Percentiles rank a stretch among this genome's conserved stretches.
phyloP scores from a whole-genome alignment of 2,329 filamentous ascomycete genomes.

The Gremmenia infestans region DNA sequence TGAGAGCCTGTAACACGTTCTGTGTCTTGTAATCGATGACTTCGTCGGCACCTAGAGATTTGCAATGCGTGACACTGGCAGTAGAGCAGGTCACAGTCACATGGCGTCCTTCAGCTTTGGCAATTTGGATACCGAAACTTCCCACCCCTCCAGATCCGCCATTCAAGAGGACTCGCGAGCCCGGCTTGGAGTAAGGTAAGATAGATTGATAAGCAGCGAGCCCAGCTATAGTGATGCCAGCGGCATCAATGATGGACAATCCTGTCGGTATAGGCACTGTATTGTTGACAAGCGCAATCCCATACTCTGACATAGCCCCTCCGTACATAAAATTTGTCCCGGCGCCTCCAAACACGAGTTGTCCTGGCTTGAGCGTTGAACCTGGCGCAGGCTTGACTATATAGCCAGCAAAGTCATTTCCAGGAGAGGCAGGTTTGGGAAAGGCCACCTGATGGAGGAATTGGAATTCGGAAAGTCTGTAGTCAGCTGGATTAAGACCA shows the following conservation, averaged over 20 bases:
- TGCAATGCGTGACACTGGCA: conserved; percentile 51
- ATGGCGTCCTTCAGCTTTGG: conserved; percentile 52
- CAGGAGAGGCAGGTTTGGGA: conserved; percentile 40
- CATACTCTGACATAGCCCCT: conserved; percentile 24
- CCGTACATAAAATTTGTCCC: conserved; percentile 11
- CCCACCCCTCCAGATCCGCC: conserved; percentile 61
- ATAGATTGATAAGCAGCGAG: conserved; percentile 38
- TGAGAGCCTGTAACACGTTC: conserved; percentile 14
- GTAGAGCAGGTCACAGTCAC: conserved; percentile 56
- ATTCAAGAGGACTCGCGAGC: conserved; percentile 57
- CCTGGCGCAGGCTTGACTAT: conserved; percentile 26
- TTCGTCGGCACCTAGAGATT: conserved; percentile 46
- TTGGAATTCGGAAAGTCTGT: conserved; percentile 53
- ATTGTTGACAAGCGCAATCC: neutral
- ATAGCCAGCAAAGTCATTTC: conserved; percentile 37
- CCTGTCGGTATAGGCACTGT: conserved; percentile 32
- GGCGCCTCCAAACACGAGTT: conserved; percentile 38
- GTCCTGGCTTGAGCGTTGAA: conserved; percentile 32
- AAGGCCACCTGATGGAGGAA: conserved; percentile 36
- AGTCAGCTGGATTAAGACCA: conserved; percentile 58
- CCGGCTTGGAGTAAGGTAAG: conserved; percentile 39
- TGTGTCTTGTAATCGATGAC: conserved; percentile 14
- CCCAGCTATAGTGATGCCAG: conserved; percentile 35
- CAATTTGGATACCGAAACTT: conserved; percentile 56
- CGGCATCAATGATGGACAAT: conserved; percentile 36